Base-by-base conservation (phyloP, 345 rosid species). In the Physaria fendleri region DNA sequence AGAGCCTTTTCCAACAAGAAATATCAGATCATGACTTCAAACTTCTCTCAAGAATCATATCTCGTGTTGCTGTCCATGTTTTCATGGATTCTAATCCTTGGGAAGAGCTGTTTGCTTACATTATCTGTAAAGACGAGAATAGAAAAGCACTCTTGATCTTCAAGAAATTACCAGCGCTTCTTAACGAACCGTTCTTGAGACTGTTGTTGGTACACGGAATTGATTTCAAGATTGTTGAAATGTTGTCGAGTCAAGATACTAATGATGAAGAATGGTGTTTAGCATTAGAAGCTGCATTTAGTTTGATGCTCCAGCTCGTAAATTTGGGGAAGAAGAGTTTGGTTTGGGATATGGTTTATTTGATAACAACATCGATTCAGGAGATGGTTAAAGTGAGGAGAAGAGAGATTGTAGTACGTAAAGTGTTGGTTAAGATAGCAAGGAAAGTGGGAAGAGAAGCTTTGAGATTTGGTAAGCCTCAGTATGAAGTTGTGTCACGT, bases 391-490 rank as follows among this genome's bases (percentile, higher is more conserved):
- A 67, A 28, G 29, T 42, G 17, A 3, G 17, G 2, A 25, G 6
- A 33, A 43, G 23, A 33, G 60, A 68, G 38, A 2, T 7, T 2
- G 18, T 34, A 32, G 72, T 59, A 11, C 66, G 66, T 68, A 68
- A 42, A 51, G 54, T 66, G 17, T 49, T 59, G 1, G 2, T 59
- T 1, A 33, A 17, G 54, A 0, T 68, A 2, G 72, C 23, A 15
- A 68, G 2, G 60, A 59, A 17, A 41, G 60, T 68, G 2, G 5
- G 60, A 24, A 6, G 24, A 50, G 72, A 68, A 42, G 72, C 72
- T 33, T 0, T 41, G 18, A 68, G 72, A 47, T 68, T 68, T 59
- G 33, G 47, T 51, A 24, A 35, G 30, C 0, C 6, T 41, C 66
- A 68, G 60, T 68, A 59, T 42, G 54, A 50, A 16, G 28, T 25